Base-by-base conservation (phyloP, 331 rosid species). In the Quercus tomentella region DNA sequence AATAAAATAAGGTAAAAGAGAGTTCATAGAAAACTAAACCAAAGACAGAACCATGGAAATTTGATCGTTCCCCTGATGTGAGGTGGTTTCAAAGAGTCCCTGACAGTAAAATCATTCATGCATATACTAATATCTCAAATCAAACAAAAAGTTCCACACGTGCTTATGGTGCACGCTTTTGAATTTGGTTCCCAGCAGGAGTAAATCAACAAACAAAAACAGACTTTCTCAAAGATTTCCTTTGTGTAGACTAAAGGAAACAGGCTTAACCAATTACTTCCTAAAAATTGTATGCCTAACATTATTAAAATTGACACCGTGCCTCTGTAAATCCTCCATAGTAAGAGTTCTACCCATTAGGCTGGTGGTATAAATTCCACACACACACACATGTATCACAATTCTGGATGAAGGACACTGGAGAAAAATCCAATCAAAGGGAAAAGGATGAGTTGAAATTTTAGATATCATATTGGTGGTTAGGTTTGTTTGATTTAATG, bases 51-150 rank as follows among this genome's bases (percentile, higher is more conserved):
- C 75, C 73, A 83, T 72, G 66, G 83, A 66, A 69, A 86, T 75
- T 84, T 67, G 77, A 72, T 82, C 60, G 78, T 78, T 85, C 92
- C 79, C 90, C 76, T 76, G 83, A 79, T 62, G 84, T 73, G 82
- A 65, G 84, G 79, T 78, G 83, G 76, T 79, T 62, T 66, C 23
- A 25, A 86, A 87, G 31, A 77, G 60, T 78, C 84, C 86, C 90
- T 75, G 87, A 90, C 85, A 76, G 93, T 83, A 83, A 85, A 62
- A 83, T 55, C 76, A 82, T 28, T 66, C 69, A 80, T 17, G 77
- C 79, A 74, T 76, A 45, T 71, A 82, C 26, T 21, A 65, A 81
- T 49, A 49, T 56, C 41, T 86, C 76, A 55, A 41, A 84, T 41
- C 67, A 76, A 73, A 45, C 33, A 69, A 63, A 7, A 2, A 31